phyloP scores from a whole-genome alignment of 148 eudicot species.

The Drosera capensis region DNA sequence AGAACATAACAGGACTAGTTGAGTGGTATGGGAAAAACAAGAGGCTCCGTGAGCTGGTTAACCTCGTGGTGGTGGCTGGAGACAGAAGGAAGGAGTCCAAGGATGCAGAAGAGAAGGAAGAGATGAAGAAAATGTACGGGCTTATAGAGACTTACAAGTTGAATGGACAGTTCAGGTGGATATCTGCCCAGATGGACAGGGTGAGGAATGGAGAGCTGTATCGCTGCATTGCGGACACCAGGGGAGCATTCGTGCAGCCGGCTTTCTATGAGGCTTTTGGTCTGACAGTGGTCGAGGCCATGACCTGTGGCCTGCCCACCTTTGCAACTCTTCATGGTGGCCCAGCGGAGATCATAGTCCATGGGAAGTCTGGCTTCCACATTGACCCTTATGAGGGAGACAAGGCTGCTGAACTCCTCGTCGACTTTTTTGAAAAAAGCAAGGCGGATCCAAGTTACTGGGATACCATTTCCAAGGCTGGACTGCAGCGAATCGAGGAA shows the following conservation, averaged over 20 bases:
- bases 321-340: constrained; percentile 19
- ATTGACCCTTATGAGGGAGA: constrained; percentile 17
- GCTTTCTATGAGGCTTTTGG: constrained; percentile 14
- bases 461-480: constrained; percentile 12
- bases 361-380: constrained; percentile 19
- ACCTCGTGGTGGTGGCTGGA: constrained; percentile 21
- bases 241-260: constrained; percentile 18
- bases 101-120: constrained; percentile 16
- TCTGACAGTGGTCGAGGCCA: constrained; percentile 17
- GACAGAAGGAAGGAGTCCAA: constrained; percentile 17
- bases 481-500: constrained; percentile 14
- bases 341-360: constrained; percentile 18
- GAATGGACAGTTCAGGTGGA: constrained; percentile 17
- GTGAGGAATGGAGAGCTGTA: constrained; percentile 16
- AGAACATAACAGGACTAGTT: constrained; percentile 16
- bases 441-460: constrained; percentile 13
- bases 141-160: constrained; percentile 12
- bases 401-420: constrained; percentile 8
- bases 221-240: constrained; percentile 15
- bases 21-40: constrained; percentile 17
- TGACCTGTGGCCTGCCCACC: constrained; percentile 18
- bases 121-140: constrained; percentile 18
- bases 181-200: constrained; percentile 16
- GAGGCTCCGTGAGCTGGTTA: constrained; percentile 14
- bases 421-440: constrained; percentile 14